Evolutionary conservation across 2,329 filamentous ascomycete species (phyloP).

Genomic region (Botryosphaeria agaves): DNA sequence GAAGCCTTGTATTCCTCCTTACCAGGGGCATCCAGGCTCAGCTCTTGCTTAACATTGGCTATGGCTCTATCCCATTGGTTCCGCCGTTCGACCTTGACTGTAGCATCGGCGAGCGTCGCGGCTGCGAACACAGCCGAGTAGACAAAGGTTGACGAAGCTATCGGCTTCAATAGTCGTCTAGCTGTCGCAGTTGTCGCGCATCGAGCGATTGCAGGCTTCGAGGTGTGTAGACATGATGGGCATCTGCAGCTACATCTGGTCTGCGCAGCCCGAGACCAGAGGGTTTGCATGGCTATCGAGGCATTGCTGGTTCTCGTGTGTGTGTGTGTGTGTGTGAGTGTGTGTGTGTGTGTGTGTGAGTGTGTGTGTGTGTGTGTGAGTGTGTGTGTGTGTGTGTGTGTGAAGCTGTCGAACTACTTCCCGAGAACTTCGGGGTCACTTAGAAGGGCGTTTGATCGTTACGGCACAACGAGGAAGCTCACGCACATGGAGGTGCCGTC

Average conservation of each 20-base stretch:
- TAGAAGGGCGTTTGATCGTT: too few species aligned
- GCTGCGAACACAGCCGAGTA: constrained; percentile 52
- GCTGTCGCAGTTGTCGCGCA: constrained; percentile 32
- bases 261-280: constrained; percentile 51
- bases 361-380: too few species aligned
- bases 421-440: too few species aligned
- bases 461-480: too few species aligned
- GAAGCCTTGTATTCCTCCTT: constrained; percentile 6
- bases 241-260: constrained; percentile 44
- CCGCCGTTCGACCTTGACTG: constrained; percentile 38
- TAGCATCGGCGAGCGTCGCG: constrained; percentile 44
- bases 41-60: constrained; percentile 32
- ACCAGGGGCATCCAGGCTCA: constrained; percentile 13
- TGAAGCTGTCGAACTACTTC: too few species aligned
- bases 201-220: constrained; percentile 28
- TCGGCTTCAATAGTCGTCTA: constrained; percentile 34
- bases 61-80: constrained; percentile 45
- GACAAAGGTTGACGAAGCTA: constrained; percentile 41
- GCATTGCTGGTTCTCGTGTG: constrained; percentile 8
- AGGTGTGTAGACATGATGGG: constrained; percentile 37
- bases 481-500: too few species aligned
- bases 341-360: too few species aligned
- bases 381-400: too few species aligned
- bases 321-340: too few species aligned
- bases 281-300: constrained; percentile 40